Evolutionary conservation across 345 rosid species (phyloP).

Genomic region (Cardiospermum halicacabum): DNA sequence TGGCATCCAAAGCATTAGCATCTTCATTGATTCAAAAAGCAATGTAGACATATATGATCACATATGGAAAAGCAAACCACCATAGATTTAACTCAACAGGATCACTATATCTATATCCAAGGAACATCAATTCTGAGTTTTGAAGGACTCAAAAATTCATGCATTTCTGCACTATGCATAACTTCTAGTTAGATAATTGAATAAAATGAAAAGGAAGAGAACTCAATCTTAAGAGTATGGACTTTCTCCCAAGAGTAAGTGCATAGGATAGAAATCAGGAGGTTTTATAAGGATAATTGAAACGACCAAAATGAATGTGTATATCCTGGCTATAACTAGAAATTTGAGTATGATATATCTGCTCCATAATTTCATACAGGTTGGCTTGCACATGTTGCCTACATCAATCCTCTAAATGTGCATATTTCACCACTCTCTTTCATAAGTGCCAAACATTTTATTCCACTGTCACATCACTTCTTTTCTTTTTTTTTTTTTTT

Average conservation of each 20-base stretch:
- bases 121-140: neutral
- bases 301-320: neutral
- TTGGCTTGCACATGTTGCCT: neutral
- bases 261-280: neutral
- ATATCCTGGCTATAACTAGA: neutral
- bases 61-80: neutral
- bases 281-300: neutral
- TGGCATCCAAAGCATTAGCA: neutral
- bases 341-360: neutral
- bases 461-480: too few relatives aligned
- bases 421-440: neutral
- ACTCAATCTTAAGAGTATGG: neutral
- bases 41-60: neutral
- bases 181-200: neutral
- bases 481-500: too few relatives aligned
- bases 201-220: neutral
- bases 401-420: neutral
- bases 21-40: neutral
- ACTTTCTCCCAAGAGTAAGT: neutral
- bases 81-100: neutral
- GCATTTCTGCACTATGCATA: neutral
- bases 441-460: too few relatives aligned
- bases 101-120: neutral
- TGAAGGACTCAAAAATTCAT: neutral
- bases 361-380: neutral